These are phyloP conservation scores for Furcasterigmium furcatum DNA, from an alignment of 2,329 filamentous ascomycete genomes.

Conservation along the genomic window DNA sequence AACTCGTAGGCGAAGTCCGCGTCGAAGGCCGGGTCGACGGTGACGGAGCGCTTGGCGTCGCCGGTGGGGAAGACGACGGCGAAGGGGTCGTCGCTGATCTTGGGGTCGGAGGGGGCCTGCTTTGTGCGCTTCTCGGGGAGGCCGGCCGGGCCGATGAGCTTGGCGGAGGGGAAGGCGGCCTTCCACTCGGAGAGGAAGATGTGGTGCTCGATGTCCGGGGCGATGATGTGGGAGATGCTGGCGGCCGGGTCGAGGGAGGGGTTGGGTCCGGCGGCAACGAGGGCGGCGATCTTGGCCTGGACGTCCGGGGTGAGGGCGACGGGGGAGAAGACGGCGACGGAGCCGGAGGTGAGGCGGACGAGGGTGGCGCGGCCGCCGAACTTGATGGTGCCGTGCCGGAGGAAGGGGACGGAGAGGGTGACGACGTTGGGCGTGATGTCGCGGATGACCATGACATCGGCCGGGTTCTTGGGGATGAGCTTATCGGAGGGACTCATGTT, in stretches of 20 bases:
- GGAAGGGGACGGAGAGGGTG: conserved; percentile 80
- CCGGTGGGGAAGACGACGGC: conserved; percentile 63
- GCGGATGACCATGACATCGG: conserved; percentile 86
- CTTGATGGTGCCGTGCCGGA: conserved; percentile 73
- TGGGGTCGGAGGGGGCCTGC: conserved; percentile 46
- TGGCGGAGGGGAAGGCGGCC: conserved; percentile 71
- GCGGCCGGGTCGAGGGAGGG: conserved; percentile 73
- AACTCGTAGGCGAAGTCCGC: conserved; percentile 84
- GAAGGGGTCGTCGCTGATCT: conserved; percentile 50
- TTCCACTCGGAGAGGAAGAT: conserved; percentile 89
- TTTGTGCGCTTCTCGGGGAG: conserved; percentile 77
- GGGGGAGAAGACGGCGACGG: conserved; percentile 87
- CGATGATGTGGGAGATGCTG: conserved; percentile 78
- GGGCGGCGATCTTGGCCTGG: conserved; percentile 56
- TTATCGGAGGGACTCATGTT: conserved; percentile 60
- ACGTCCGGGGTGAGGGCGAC: conserved; percentile 78
- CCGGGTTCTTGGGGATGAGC: conserved; percentile 68
- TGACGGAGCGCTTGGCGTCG: conserved; percentile 41
- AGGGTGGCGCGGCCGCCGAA: conserved; percentile 86
- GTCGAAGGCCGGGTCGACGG: conserved; percentile 76
- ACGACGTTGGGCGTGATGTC: conserved; percentile 75
- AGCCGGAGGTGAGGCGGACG: conserved; percentile 63
- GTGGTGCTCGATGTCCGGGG: conserved; percentile 90
- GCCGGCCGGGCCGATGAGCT: conserved; percentile 78
- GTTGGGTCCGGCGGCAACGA: conserved; percentile 74